Conservation (phyloP, 805 yeast species). For the Clavispora phyllophila region DNA sequence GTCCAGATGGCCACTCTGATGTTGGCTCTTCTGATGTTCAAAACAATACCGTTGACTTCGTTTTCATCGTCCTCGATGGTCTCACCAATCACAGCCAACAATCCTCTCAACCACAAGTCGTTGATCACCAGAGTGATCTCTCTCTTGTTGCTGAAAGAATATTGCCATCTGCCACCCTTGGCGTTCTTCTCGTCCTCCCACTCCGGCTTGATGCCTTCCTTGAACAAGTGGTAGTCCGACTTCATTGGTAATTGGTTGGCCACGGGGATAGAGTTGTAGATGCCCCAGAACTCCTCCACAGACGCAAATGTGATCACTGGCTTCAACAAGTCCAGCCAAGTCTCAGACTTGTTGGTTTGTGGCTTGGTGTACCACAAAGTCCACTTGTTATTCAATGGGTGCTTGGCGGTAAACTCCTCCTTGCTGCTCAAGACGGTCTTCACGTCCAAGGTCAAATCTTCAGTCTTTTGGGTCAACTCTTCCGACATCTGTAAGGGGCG, state of each 20-base stretch:
- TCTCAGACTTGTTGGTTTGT: slow-evolving; percentile 66
- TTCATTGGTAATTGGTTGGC: slow-evolving; percentile 86
- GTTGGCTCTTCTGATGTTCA: slow-evolving; percentile 77
- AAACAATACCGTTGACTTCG: slow-evolving; percentile 91
- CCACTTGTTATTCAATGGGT: slow-evolving; percentile 89
- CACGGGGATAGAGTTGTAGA: slow-evolving; percentile 86
- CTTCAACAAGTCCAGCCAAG: slow-evolving; percentile 89
- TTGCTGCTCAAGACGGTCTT: slow-evolving; percentile 54
- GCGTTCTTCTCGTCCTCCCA: slow-evolving; percentile 93
- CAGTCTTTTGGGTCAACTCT: slow-evolving; percentile 41
- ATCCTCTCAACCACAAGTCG: slow-evolving; percentile 86
- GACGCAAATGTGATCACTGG: slow-evolving; percentile 87
- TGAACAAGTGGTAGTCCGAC: slow-evolving; percentile 93
- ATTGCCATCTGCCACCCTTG: slow-evolving; percentile 89
- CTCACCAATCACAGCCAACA: slow-evolving; percentile 91
- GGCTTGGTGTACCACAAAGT: slow-evolving; percentile 98
- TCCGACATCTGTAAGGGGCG: slow-evolving; percentile 32
- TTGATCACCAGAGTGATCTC: slow-evolving; percentile 61
- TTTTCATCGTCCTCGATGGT: slow-evolving; percentile 79
- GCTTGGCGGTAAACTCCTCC: slow-evolving; percentile 70
- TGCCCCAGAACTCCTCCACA: slow-evolving; percentile 99
- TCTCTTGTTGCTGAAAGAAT: slow-evolving; percentile 62
- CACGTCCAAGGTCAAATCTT: slow-evolving; percentile 36
- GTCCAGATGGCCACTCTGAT: slow-evolving; percentile 93
- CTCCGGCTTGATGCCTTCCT: slow-evolving; percentile 92